A percentile compares a stretch with the other conserved stretches of the same genome.
Evolutionary conservation across 2,329 filamentous ascomycete genomes (phyloP).

Genomic region (Pestalotiopsis sp.): DNA sequence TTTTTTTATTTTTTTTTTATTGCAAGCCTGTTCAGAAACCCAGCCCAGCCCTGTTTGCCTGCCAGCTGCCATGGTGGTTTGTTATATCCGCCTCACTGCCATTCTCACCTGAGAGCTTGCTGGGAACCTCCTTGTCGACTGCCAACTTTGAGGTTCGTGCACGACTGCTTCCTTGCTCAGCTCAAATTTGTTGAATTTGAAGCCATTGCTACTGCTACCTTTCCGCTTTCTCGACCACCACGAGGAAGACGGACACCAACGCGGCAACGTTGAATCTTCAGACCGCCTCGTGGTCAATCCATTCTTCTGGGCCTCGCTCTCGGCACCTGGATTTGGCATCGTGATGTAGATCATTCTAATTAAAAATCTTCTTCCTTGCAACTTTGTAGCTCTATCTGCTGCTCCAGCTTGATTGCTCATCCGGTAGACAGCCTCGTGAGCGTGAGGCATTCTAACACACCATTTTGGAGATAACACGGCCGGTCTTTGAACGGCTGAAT

Average conservation of each 20-base stretch:
- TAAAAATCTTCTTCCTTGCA: neutral
- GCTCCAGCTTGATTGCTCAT: no score
- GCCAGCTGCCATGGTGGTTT: neutral
- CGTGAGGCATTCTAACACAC: no score
- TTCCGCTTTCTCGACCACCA: neutral
- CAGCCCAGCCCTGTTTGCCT: neutral
- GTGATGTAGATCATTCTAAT: neutral
- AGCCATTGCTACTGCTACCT: neutral
- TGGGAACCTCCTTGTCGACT: neutral
- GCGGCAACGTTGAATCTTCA: neutral
- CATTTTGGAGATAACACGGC: no score
- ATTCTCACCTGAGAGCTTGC: neutral
- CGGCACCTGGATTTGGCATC: neutral
- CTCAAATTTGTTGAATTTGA: neutral
- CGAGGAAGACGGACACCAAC: neutral
- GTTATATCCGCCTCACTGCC: neutral
- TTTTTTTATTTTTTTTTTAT: no score
- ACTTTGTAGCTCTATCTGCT: no score
- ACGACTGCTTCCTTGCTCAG: neutral
- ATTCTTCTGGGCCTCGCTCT: neutral
- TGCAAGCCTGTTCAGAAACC: no score
- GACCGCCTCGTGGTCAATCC: neutral
- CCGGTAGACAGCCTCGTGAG: no score
- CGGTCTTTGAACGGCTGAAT: neutral
- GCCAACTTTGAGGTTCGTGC: neutral